Evolutionary conservation across 2,329 filamentous ascomycete genomes (phyloP).

Genomic region (Ascochyta viciae-villosae): DNA sequence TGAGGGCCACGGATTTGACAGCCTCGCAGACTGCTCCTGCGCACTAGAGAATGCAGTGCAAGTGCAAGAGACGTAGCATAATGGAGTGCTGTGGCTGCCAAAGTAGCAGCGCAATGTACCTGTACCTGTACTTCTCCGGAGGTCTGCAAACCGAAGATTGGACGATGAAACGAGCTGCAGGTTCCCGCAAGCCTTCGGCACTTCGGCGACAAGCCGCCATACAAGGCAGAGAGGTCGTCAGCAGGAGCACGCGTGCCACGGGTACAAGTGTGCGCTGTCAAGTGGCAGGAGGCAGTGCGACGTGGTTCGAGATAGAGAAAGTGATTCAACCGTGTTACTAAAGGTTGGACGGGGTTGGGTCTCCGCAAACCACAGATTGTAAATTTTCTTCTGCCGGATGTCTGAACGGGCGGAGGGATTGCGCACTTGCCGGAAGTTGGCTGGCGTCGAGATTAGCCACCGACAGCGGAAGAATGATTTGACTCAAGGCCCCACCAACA

Average conservation of each 20-base stretch:
- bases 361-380: constrained; percentile 10
- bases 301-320: not conserved
- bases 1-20: no score
- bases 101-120: no score
- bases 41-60: no score
- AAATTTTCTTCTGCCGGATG: constrained; percentile 17
- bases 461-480: constrained; percentile 12
- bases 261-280: not conserved
- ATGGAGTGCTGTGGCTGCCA: no score
- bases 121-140: not conserved
- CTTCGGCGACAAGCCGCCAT: constrained; percentile 11
- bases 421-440: constrained; percentile 11
- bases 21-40: no score
- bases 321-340: constrained; percentile 5
- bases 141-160: not conserved
- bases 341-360: not conserved
- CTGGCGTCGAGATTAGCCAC: constrained; percentile 16
- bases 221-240: not conserved
- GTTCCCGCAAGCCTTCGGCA: constrained; percentile 13
- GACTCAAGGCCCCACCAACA: constrained; percentile 20
- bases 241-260: not conserved
- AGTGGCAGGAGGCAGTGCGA: not conserved
- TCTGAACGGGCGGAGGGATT: constrained; percentile 1
- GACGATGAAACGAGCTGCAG: constrained; percentile 6
- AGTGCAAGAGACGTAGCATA: no score